Conservation (phyloP, 2,329 filamentous ascomycete genomes). For the Lecanosticta acicola region DNA sequence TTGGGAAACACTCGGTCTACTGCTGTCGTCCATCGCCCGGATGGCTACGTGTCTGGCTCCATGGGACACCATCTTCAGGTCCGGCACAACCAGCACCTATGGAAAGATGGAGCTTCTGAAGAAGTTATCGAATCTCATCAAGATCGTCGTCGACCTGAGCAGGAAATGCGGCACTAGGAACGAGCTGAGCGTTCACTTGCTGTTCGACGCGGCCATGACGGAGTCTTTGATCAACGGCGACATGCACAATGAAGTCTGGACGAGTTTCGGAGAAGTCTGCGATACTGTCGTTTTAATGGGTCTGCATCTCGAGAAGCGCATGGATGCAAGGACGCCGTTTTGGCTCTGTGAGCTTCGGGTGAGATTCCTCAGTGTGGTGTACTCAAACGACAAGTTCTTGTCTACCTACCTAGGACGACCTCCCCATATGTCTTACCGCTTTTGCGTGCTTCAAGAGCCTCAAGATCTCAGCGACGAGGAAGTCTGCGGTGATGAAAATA, state of each 20-base stretch:
- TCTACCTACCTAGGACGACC: slow-evolving; percentile 23
- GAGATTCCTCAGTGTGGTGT: slow-evolving; percentile 20
- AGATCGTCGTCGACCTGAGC: slow-evolving; percentile 20
- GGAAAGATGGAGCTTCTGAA: slow-evolving; percentile 4
- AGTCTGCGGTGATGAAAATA: slow-evolving; percentile 3
- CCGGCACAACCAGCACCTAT: background rate
- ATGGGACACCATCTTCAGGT: slow-evolving; percentile 19
- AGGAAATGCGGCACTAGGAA: slow-evolving; percentile 21
- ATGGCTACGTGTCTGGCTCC: slow-evolving; percentile 18
- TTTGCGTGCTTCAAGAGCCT: slow-evolving; percentile 9
- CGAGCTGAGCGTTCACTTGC: slow-evolving; percentile 17
- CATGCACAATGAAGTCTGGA: slow-evolving; percentile 21
- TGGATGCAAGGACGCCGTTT: slow-evolving; percentile 19
- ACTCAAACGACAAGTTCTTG: slow-evolving; percentile 23
- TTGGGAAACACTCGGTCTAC: slow-evolving; percentile 38
- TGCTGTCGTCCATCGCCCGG: slow-evolving; percentile 31
- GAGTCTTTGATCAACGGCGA: slow-evolving; percentile 20
- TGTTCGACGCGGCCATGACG: slow-evolving; percentile 19
- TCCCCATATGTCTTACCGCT: slow-evolving; percentile 18
- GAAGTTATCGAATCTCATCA: slow-evolving; percentile 9
- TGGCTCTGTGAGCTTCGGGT: slow-evolving; percentile 20
- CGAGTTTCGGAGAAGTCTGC: slow-evolving; percentile 19
- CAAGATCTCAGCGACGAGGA: slow-evolving; percentile 17
- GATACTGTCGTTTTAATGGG: slow-evolving; percentile 22
- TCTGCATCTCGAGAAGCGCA: slow-evolving; percentile 18